Evolutionary conservation across 2,329 filamentous ascomycete genomes (phyloP), one percentile per base, ranked within the genome.

Genomic region (Nemania bipapillata): DNA sequence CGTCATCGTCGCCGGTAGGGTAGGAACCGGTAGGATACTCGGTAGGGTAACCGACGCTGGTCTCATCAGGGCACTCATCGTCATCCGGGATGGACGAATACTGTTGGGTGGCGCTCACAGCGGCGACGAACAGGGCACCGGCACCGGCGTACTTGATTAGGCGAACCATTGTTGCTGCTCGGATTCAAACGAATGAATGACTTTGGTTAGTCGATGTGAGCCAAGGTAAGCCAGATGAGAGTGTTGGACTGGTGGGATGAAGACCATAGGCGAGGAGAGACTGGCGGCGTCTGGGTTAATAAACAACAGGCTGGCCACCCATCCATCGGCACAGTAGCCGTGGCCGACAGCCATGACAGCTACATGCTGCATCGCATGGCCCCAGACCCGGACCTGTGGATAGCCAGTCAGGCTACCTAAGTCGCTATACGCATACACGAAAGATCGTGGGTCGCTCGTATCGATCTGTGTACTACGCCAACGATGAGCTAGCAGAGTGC

Each of bases 141-240:
- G 75, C 75, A 66, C 75, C 70, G 67, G 75, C 73, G 70, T 79
- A 77, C 65, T 78, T 76, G 59, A 77, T 69, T 26, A 77, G 64
- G 64, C 73, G 74, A 71, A 79, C 77, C 77, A 79, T 79, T 54
- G 60, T 77, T 70, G 65, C 65, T 64, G 64, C 64, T 64, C 47
- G 65, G 65, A 66, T 70, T 72, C 63, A 61, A 59, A 68, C 61
- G 74, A 75, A 74, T 74, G 77, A 78, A 75, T 76, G 76, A 78
- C 76, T 78, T 45, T 63, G 53, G 67, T 67, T 67, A 66, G 67
- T 40, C 67, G 54, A 45, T 63, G 56, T 58, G 49, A 64, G 58
- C 30, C 30, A 32, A 32, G n/a, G 30, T 32, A 32, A 32, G 30
- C 42, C 28, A 61, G 66, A 65, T 52, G 62, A 37, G 63, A 68